Evolutionary conservation across 768 basidiomycete species (phyloP).

Genomic region (Roridomyces roridus): DNA sequence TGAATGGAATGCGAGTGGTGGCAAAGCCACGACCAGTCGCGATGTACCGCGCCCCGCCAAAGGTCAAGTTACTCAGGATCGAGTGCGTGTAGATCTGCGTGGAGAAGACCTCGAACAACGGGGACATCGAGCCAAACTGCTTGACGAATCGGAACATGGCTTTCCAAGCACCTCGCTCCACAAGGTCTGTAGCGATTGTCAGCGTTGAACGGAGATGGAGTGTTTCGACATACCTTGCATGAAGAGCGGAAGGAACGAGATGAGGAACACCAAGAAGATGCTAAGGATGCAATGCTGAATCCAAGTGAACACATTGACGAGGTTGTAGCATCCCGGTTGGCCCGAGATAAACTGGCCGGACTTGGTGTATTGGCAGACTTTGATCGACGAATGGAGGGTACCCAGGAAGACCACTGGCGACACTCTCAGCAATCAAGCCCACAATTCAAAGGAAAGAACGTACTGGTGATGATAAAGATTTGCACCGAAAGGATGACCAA

Average conservation of each 20-base stretch:
- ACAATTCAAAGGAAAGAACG: slow-evolving; percentile 37
- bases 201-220: slow-evolving; percentile 18
- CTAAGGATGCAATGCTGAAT: slow-evolving; percentile 95
- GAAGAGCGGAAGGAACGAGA: slow-evolving; percentile 93
- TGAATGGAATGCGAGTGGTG: slow-evolving; percentile 93
- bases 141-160: slow-evolving; percentile 92
- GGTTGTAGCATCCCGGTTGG: slow-evolving; percentile 91
- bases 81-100: slow-evolving; percentile 99
- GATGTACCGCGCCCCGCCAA: slow-evolving; percentile 98
- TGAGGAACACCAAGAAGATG: slow-evolving; percentile 99
- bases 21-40: slow-evolving; percentile 99
- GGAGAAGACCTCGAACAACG: slow-evolving; percentile 96
- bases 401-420: slow-evolving; percentile 90
- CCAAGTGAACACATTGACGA: slow-evolving; percentile 93
- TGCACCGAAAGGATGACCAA: slow-evolving; percentile 97
- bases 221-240: slow-evolving; percentile 73
- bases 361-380: slow-evolving; percentile 80
- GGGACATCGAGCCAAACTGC: slow-evolving; percentile 93
- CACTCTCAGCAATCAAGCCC: slow-evolving; percentile 20
- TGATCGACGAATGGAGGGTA: slow-evolving; percentile 82
- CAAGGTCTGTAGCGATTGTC: slow-evolving; percentile 67
- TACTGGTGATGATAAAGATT: slow-evolving; percentile 90
- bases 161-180: slow-evolving; percentile 92
- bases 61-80: slow-evolving; percentile 95
- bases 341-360: slow-evolving; percentile 78